A percentile compares a stretch with the other conserved stretches of the same genome.
Conservation (phyloP, 2,329 filamentous ascomycete species). For the Scleromitrula shiraiana region DNA sequence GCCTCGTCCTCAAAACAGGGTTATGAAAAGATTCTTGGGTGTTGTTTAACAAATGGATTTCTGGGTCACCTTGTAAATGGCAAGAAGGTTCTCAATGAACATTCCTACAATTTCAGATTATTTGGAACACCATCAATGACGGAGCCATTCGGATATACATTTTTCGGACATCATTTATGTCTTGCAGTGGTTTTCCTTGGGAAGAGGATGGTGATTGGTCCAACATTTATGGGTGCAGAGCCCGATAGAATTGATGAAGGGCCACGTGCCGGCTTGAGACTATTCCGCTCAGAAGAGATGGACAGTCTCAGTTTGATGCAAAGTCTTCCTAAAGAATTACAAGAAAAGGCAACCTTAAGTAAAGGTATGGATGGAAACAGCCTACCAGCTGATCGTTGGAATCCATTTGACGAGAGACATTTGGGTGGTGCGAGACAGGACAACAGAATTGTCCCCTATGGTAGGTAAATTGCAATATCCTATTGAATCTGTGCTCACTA, state of each 20-base stretch:
- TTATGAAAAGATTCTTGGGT: slow-evolving; percentile 24
- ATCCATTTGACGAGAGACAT: slow-evolving; percentile 72
- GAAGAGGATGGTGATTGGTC: slow-evolving; percentile 58
- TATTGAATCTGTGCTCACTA: slow-evolving; percentile 2
- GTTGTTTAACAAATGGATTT: slow-evolving; percentile 25
- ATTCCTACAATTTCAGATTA: slow-evolving; percentile 26
- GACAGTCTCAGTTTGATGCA: slow-evolving; percentile 27
- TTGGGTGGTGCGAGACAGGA: slow-evolving; percentile 71
- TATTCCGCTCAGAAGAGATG: slow-evolving; percentile 22
- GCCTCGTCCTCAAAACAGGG: slow-evolving; percentile 21
- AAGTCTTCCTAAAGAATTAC: slow-evolving; percentile 20
- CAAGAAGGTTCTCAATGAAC: slow-evolving; percentile 24
- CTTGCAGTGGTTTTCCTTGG: slow-evolving; percentile 61
- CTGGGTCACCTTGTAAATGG: slow-evolving; percentile 25
- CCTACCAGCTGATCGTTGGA: slow-evolving; percentile 55
- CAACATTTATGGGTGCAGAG: slow-evolving; percentile 74
- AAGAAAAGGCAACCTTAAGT: slow-evolving; percentile 26
- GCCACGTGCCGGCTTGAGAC: slow-evolving; percentile 21
- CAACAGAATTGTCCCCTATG: slow-evolving; percentile 65
- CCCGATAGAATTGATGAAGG: slow-evolving; percentile 46
- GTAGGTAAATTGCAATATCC: background rate
- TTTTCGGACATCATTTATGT: slow-evolving; percentile 71
- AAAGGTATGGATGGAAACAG: slow-evolving; percentile 28
- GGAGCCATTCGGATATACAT: slow-evolving; percentile 24
- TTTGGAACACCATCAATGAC: slow-evolving; percentile 22